Conservation (phyloP, 257 asterid genomes). For the Solanum commersonii region DNA sequence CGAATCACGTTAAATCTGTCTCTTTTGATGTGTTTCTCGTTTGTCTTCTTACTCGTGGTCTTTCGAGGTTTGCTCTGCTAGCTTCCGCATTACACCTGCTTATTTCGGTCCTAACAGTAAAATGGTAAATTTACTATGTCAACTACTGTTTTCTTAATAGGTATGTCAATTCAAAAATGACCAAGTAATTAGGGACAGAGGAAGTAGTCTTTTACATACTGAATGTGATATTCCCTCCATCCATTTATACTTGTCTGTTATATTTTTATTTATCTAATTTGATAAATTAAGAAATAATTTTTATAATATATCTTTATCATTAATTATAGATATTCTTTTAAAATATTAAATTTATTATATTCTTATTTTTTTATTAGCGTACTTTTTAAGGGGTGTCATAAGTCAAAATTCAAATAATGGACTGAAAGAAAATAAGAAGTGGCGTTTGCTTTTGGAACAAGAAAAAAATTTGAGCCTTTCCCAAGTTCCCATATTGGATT, state of each 20-base stretch:
- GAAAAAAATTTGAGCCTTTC: not conserved
- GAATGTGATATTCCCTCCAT: not conserved
- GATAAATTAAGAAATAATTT: not conserved
- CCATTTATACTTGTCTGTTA: not conserved
- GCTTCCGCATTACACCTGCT: no score
- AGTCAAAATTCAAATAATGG: no score
- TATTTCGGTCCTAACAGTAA: no score
- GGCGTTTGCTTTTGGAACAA: not conserved
- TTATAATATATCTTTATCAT: not conserved
- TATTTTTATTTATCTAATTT: not conserved
- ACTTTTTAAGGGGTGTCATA: not conserved
- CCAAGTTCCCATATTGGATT: not conserved
- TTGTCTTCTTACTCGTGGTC: no score
- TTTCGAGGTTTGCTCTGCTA: no score
- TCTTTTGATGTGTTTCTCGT: no score
- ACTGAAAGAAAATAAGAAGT: not conserved
- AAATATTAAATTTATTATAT: not conserved
- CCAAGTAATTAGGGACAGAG: no score
- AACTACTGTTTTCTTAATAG: no score
- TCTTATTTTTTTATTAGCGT: not conserved
- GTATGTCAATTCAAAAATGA: no score
- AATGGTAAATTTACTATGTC: no score
- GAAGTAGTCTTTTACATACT: not conserved
- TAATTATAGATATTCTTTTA: not conserved
- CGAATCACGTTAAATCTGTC: no score